Conservation (phyloP, 495 filamentous ascomycete genomes). For the Penicillium subrubescens region DNA sequence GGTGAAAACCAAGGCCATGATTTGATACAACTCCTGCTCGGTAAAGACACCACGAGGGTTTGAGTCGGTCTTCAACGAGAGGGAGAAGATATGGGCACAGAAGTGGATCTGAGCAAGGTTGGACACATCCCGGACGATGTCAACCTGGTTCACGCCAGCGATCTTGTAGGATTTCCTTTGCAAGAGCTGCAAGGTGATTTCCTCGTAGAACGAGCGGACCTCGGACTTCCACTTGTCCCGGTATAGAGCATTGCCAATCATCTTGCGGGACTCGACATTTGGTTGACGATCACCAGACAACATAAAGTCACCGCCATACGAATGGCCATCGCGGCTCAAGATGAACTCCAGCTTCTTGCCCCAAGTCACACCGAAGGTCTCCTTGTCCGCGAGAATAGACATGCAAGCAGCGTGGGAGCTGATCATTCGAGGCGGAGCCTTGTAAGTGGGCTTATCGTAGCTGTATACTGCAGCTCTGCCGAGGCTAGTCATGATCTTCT, state of each 20-base stretch:
- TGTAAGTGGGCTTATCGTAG: constrained; percentile 47
- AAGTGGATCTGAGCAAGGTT: constrained; percentile 64
- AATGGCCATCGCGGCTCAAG: constrained; percentile 41
- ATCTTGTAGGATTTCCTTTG: constrained; percentile 51
- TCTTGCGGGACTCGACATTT: constrained; percentile 48
- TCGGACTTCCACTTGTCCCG: constrained; percentile 51
- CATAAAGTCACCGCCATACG: constrained; percentile 55
- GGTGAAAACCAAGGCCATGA: constrained; percentile 60
- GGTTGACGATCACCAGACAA: constrained; percentile 53
- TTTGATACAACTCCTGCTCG: constrained; percentile 59
- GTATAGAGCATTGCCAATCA: constrained; percentile 53
- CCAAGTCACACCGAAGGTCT: constrained; percentile 60
- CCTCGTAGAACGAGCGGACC: constrained; percentile 54
- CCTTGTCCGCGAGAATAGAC: constrained; percentile 49
- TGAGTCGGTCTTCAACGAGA: constrained; percentile 64
- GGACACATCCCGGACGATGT: constrained; percentile 64
- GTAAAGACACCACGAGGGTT: constrained; percentile 59
- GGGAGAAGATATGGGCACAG: constrained; percentile 60
- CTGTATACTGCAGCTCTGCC: constrained; percentile 51
- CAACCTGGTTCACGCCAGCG: constrained; percentile 58
- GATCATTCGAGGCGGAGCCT: constrained; percentile 40
- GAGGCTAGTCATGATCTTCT: constrained; percentile 50
- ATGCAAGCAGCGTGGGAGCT: constrained; percentile 52
- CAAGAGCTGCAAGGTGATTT: constrained; percentile 54
- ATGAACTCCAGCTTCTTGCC: constrained; percentile 55